Conservation (phyloP, 805 yeast genomes). For the Cyberlindnera nakhonratchasimensis region DNA sequence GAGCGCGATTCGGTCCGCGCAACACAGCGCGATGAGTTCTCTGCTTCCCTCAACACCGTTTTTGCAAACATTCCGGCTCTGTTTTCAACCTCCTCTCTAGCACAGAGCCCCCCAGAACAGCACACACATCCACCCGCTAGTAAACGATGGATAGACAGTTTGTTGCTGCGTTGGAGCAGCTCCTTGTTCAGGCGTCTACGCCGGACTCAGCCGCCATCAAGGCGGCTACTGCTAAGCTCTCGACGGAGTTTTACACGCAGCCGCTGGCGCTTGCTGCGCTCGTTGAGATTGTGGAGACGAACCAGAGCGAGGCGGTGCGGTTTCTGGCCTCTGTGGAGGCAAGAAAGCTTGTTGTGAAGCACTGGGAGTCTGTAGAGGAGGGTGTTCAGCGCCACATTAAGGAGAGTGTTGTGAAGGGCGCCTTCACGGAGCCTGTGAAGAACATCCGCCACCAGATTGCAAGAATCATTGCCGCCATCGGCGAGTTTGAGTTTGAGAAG, state of each 20-base stretch:
- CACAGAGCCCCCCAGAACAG: neutral
- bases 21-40: slow-evolving; percentile 19
- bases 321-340: slow-evolving; percentile 97
- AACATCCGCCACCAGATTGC: slow-evolving; percentile 85
- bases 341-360: slow-evolving; percentile 69
- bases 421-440: slow-evolving; percentile 60
- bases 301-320: slow-evolving; percentile 66
- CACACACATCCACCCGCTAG: neutral
- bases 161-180: slow-evolving; percentile 67
- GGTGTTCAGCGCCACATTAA: slow-evolving; percentile 58
- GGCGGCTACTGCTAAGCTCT: slow-evolving; percentile 72
- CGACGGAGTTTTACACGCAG: slow-evolving; percentile 68
- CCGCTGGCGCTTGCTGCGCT: slow-evolving; percentile 76
- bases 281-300: slow-evolving; percentile 73
- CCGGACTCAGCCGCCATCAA: slow-evolving; percentile 83
- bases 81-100: neutral
- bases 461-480: slow-evolving; percentile 84
- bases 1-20: too few species aligned
- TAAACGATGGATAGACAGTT: slow-evolving; percentile 52
- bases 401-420: slow-evolving; percentile 60
- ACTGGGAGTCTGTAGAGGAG: slow-evolving; percentile 55
- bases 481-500: slow-evolving; percentile 66
- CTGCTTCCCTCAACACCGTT: too few species aligned
- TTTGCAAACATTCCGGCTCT: slow-evolving; percentile 1
- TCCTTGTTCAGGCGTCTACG: slow-evolving; percentile 71